phyloP scores from a whole-genome alignment of 371 early-diverging fungal species.

The Syncephalastrum contaminatum region DNA sequence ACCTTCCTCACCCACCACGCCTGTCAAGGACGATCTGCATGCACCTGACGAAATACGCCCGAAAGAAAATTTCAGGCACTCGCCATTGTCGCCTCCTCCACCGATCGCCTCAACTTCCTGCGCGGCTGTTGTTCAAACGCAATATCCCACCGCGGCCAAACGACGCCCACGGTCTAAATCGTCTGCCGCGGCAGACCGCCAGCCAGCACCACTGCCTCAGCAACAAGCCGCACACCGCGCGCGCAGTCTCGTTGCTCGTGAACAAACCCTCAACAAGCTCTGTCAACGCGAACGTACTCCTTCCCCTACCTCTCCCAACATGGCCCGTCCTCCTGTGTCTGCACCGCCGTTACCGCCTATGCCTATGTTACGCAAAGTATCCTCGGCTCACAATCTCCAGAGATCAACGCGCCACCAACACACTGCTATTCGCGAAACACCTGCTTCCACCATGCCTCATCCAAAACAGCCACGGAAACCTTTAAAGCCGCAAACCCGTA shows the following conservation, averaged over 20 bases:
- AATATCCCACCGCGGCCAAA: too few relatives aligned
- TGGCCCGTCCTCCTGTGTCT: too few relatives aligned
- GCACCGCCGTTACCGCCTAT: not conserved
- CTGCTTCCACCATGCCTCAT: constrained; percentile 2
- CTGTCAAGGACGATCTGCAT: too few relatives aligned
- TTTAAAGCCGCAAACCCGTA: not conserved
- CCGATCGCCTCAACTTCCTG: too few relatives aligned
- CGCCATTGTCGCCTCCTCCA: too few relatives aligned
- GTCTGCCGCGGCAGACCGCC: constrained; percentile 1
- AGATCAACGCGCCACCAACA: too few relatives aligned
- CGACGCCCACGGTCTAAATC: constrained; percentile 1
- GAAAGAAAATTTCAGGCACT: too few relatives aligned
- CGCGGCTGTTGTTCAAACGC: too few relatives aligned
- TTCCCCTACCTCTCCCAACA: not conserved
- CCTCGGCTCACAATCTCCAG: constrained; percentile 9
- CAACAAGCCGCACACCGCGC: not conserved
- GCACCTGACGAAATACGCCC: too few relatives aligned
- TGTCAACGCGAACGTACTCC: constrained; percentile 7
- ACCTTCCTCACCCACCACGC: too few relatives aligned
- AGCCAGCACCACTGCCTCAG: constrained; percentile 2
- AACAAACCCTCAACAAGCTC: constrained; percentile 10
- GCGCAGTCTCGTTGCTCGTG: constrained; percentile 7
- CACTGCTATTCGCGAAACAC: not conserved
- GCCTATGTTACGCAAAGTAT: constrained; percentile 3
- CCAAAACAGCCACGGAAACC: constrained; percentile 3